These are phyloP conservation scores for Canavalia ensiformis DNA, from an alignment of 306 rosid species.

Conservation along the genomic window DNA sequence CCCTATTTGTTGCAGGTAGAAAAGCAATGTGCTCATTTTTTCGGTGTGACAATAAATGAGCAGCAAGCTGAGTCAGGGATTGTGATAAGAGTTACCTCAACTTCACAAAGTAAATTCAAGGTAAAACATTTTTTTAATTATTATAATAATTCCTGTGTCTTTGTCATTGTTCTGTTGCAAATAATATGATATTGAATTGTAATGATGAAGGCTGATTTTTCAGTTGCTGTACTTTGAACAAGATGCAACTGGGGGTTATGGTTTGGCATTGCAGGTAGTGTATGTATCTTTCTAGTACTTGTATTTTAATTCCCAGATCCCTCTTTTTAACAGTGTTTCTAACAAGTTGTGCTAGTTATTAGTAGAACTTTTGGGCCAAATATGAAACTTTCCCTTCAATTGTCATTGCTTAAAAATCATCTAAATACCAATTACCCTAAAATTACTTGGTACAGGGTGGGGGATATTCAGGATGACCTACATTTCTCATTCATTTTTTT, in stretches of 20 bases:
- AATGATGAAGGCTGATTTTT: slow-evolving; percentile 52
- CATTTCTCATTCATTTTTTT: no score
- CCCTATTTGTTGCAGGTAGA: slow-evolving; percentile 78
- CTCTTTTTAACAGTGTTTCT: no score
- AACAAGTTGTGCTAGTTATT: no score
- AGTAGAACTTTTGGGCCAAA: no score
- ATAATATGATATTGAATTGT: slow-evolving; percentile 41
- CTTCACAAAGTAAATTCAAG: slow-evolving; percentile 97
- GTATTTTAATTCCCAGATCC: background rate
- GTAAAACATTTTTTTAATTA: slow-evolving; percentile 49
- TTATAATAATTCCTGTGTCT: background rate
- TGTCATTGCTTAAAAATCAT: no score
- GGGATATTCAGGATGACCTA: no score
- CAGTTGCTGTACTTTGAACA: slow-evolving; percentile 99
- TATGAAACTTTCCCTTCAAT: no score
- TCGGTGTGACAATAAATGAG: slow-evolving; percentile 89
- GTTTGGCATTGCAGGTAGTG: slow-evolving; percentile 92
- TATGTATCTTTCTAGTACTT: slow-evolving; percentile 30
- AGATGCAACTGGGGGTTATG: slow-evolving; percentile 80
- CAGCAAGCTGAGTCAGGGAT: slow-evolving; percentile 92
- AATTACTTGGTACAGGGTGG: no score
- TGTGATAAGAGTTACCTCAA: slow-evolving; percentile 88
- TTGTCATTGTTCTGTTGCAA: slow-evolving; percentile 1
- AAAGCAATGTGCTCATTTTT: slow-evolving; percentile 96
- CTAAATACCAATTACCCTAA: no score